Evolutionary conservation across 495 filamentous ascomycete genomes (phyloP).

Genomic region (Pyrenula aspistea): DNA sequence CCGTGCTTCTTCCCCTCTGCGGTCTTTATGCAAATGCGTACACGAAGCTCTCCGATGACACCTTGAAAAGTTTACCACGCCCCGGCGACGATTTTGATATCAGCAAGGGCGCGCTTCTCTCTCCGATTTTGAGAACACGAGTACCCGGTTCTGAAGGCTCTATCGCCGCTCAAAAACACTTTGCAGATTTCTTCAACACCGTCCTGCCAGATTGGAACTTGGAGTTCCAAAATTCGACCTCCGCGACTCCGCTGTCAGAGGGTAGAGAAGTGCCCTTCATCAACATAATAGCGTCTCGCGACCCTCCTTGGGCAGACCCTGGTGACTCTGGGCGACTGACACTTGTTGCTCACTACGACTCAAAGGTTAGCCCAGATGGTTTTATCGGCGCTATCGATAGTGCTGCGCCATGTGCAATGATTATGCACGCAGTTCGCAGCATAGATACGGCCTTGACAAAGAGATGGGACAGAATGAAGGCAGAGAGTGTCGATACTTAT

Average conservation of each 20-base stretch:
- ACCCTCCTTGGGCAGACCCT: slow-evolving; percentile 65
- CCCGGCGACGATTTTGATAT: slow-evolving; percentile 74
- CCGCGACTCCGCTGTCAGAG: slow-evolving; percentile 61
- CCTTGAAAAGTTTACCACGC: slow-evolving; percentile 52
- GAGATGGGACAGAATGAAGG: slow-evolving; percentile 67
- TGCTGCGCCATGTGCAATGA: slow-evolving; percentile 83
- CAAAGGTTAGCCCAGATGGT: slow-evolving; percentile 64
- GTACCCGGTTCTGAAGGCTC: slow-evolving; percentile 78
- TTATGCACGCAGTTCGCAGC: slow-evolving; percentile 72
- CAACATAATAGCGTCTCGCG: slow-evolving; percentile 79
- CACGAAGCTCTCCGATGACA: slow-evolving; percentile 58
- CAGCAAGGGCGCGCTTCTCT: slow-evolving; percentile 56
- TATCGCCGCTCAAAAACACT: slow-evolving; percentile 64
- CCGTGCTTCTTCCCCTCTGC: not conserved
- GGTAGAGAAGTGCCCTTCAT: slow-evolving; percentile 63
- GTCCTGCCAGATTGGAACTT: slow-evolving; percentile 70
- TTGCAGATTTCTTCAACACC: slow-evolving; percentile 63
- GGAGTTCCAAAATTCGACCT: slow-evolving; percentile 75
- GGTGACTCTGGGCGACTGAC: slow-evolving; percentile 74
- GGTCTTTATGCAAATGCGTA: slow-evolving; percentile 35
- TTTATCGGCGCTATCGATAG: slow-evolving; percentile 94
- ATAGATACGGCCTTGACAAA: slow-evolving; percentile 66
- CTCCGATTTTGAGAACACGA: slow-evolving; percentile 81
- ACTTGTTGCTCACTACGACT: slow-evolving; percentile 91
- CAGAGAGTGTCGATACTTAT: slow-evolving; percentile 34